These are phyloP conservation scores for Cercospora beticola DNA, from an alignment of 2,329 filamentous ascomycete species.

Conservation along the genomic window DNA sequence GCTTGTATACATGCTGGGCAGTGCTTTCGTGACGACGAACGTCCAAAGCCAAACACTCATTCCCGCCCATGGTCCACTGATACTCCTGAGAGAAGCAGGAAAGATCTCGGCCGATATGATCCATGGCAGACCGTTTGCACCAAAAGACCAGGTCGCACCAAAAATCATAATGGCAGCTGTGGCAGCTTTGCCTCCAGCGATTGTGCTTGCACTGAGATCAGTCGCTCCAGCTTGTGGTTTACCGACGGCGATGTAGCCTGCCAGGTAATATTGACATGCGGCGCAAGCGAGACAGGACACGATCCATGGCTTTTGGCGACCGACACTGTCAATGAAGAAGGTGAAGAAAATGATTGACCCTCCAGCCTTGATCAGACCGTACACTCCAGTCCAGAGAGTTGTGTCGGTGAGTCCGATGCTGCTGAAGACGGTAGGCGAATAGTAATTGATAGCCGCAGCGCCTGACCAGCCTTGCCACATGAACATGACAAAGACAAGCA, in stretches of 20 bases:
- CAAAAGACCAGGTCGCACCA: conserved; percentile 42
- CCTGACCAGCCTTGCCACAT: conserved; percentile 41
- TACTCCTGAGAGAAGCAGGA: conserved; percentile 40
- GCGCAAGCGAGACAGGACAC: conserved; percentile 40
- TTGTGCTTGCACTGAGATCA: conserved; percentile 35
- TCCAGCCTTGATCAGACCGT: conserved; percentile 41
- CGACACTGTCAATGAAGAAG: conserved; percentile 41
- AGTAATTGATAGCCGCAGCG: conserved; percentile 42
- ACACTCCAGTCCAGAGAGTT: conserved; percentile 42
- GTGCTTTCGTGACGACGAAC: conserved; percentile 42
- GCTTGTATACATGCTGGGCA: conserved; percentile 44
- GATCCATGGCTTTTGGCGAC: conserved; percentile 42
- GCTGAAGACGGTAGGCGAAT: conserved; percentile 40
- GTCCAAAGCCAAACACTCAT: conserved; percentile 41
- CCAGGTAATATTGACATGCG: conserved; percentile 42
- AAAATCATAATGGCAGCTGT: conserved; percentile 46
- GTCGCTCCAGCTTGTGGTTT: conserved; percentile 34
- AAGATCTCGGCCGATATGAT: conserved; percentile 49
- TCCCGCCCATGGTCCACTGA: conserved; percentile 42
- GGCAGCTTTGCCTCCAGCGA: conserved; percentile 42
- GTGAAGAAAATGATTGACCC: conserved; percentile 42
- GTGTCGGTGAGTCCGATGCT: conserved; percentile 39
- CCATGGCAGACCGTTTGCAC: conserved; percentile 45
- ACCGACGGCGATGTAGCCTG: conserved; percentile 40
- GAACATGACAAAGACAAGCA: conserved; percentile 44